Evolutionary conservation across 2,329 filamentous ascomycete genomes (phyloP), one percentile per base, ranked within the genome.

Genomic region (Colletotrichum phormii): DNA sequence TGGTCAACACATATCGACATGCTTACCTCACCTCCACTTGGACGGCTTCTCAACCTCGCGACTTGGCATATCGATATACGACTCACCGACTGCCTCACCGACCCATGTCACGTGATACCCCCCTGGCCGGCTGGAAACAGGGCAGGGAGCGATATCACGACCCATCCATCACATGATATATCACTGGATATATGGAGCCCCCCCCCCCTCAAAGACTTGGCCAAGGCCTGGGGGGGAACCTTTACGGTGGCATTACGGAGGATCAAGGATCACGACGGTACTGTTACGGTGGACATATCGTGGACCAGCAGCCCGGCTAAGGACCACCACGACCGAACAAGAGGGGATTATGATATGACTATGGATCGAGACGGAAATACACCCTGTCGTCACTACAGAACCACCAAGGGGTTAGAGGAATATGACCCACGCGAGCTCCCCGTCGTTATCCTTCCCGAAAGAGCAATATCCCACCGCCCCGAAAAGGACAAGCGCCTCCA

Each of bases 401-500:
- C 59, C 69, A 37, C 60, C 64, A 24, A 15, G 64, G 64, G 59
- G 62, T 26, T 33, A 42, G 12, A 58, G 53, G 54, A 64, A 60
- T 26, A 31, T 11, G n/a, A 58, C 46, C 35, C 58, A 57, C 53
- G 35, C 55, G 61, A n/a, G 46, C 24, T 49, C 46, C 46, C 33
- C 60, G 49, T 57, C 31, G 15, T 72, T 74, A 62, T 72, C 71
- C 78, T 78, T 75, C 78, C 79, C 67, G 75, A 82, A 79, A 75
- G 76, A 81, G 81, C 77, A 77, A 74, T 74, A 77, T 78, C 65
- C 75, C 73, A 72, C 64, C 61, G 74, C 77, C 80, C 78, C 75
- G 62, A 81, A 79, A 76, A 76, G 81, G 80, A 76, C 76, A 82
- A 78, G 80, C 80, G 77, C 75, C 75, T 76, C 22, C 9, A 57